These are phyloP conservation scores for Kazachstania africana DNA, from an alignment of 805 yeast species.

Conservation along the genomic window DNA sequence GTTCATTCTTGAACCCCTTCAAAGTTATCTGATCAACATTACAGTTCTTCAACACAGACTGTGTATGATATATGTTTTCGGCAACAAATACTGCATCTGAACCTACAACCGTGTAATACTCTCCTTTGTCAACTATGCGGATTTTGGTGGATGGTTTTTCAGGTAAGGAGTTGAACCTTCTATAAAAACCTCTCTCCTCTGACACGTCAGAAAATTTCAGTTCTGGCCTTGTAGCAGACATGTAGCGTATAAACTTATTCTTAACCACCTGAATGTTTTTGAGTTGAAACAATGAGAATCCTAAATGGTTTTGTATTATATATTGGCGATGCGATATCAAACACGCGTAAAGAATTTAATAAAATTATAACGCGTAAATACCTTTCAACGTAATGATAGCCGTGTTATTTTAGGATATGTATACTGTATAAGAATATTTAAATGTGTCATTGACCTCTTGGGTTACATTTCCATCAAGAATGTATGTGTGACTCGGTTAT, in stretches of 20 bases:
- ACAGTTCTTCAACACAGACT: conserved; percentile 58
- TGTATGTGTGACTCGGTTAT: too few species aligned
- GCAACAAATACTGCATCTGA: conserved; percentile 78
- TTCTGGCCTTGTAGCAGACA: conserved; percentile 39
- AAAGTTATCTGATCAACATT: conserved; percentile 23
- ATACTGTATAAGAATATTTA: too few species aligned
- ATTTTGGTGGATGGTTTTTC: conserved; percentile 39
- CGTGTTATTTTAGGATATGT: too few species aligned
- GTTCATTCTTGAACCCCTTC: conserved; percentile 29
- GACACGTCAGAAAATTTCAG: conserved; percentile 43
- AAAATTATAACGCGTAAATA: too few species aligned
- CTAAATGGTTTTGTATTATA: too few species aligned
- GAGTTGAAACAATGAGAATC: too few species aligned
- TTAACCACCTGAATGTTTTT: not conserved
- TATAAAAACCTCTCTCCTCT: conserved; percentile 38
- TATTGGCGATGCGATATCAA: too few species aligned
- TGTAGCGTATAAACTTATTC: conserved; percentile 1
- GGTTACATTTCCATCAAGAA: too few species aligned
- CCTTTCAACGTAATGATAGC: too few species aligned
- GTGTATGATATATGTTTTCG: conserved; percentile 72
- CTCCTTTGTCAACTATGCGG: conserved; percentile 71
- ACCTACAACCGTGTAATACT: conserved; percentile 64
- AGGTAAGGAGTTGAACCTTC: conserved; percentile 37
- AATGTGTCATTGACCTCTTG: too few species aligned
- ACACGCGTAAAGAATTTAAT: too few species aligned